Evolutionary conservation across 441 rosid species (phyloP).

Genomic region (Melastoma candidum): DNA sequence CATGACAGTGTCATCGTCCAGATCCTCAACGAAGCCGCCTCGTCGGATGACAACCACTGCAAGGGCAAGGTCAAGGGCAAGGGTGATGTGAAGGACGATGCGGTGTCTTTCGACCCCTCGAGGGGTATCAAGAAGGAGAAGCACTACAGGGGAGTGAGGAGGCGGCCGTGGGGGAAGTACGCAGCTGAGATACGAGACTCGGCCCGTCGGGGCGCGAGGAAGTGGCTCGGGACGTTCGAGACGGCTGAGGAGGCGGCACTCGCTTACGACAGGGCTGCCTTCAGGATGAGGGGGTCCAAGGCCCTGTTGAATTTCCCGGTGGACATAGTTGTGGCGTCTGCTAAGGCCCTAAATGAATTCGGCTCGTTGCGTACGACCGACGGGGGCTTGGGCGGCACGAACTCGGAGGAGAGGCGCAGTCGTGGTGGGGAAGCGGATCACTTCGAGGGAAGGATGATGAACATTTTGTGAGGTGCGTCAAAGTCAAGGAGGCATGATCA

Average conservation of each 20-base stretch:
- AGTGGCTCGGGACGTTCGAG: constrained; percentile 62
- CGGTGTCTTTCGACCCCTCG: constrained; percentile 4
- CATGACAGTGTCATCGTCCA: too few species aligned
- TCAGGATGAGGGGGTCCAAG: constrained; percentile 54
- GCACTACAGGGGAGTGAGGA: constrained; percentile 54
- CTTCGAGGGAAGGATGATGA: too few species aligned
- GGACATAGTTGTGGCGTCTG: constrained; percentile 25
- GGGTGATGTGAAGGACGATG: too few species aligned
- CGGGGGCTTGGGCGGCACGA: neutral
- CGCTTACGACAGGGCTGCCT: constrained; percentile 61
- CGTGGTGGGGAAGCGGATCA: too few species aligned
- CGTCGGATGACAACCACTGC: too few species aligned
- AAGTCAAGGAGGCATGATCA: too few species aligned
- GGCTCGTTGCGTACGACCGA: constrained; percentile 2
- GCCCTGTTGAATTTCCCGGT: constrained; percentile 58
- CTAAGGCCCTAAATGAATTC: neutral
- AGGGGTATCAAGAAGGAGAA: constrained; percentile 29
- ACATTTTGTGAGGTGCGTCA: too few species aligned
- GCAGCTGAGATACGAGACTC: constrained; percentile 69
- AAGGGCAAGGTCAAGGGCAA: too few species aligned
- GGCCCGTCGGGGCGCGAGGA: constrained; percentile 28
- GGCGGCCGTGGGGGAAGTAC: constrained; percentile 63
- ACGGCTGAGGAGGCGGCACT: constrained; percentile 59
- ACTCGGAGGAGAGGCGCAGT: neutral
- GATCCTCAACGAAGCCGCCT: too few species aligned